These are phyloP conservation scores for Sphaerulina populicola DNA, from an alignment of 2,329 filamentous ascomycete species.

Conservation along the genomic window DNA sequence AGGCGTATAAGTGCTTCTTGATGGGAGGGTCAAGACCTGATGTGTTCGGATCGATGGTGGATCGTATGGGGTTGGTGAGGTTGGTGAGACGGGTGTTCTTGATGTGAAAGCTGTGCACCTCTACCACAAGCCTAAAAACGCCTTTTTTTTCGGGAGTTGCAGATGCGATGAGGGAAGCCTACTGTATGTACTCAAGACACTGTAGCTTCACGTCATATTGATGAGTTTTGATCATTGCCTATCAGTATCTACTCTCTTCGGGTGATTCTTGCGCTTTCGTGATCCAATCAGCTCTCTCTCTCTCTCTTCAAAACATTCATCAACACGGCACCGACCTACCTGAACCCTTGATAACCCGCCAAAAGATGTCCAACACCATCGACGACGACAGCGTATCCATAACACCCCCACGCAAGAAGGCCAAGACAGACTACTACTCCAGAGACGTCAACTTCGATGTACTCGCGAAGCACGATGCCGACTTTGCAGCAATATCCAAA, in stretches of 20 bases:
- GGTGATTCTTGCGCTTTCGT: too few relatives aligned
- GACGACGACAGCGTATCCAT: background rate
- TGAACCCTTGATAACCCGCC: background rate
- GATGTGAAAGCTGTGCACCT: conserved; percentile 2
- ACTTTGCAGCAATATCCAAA: conserved; percentile 49
- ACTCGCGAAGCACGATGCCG: conserved; percentile 51
- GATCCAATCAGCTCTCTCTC: too few relatives aligned
- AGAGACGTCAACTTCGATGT: conserved; percentile 54
- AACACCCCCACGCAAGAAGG: conserved; percentile 1
- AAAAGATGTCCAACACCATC: background rate
- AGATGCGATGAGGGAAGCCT: too few relatives aligned
- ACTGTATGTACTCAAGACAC: too few relatives aligned
- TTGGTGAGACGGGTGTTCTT: conserved; percentile 8
- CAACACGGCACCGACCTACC: background rate
- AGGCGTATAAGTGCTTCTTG: conserved; percentile 14
- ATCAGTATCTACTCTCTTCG: too few relatives aligned
- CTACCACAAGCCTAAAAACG: too few relatives aligned
- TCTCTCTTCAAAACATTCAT: background rate
- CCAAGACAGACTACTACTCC: conserved; percentile 39
- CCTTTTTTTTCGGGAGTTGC: too few relatives aligned
- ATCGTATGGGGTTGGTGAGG: conserved; percentile 9
- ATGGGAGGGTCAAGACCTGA: background rate
- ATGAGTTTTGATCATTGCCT: too few relatives aligned
- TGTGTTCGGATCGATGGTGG: conserved; percentile 5
- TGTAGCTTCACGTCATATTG: too few relatives aligned